phyloP scores from a whole-genome alignment of 2,329 filamentous ascomycete genomes.

The Xylaria sp. region DNA sequence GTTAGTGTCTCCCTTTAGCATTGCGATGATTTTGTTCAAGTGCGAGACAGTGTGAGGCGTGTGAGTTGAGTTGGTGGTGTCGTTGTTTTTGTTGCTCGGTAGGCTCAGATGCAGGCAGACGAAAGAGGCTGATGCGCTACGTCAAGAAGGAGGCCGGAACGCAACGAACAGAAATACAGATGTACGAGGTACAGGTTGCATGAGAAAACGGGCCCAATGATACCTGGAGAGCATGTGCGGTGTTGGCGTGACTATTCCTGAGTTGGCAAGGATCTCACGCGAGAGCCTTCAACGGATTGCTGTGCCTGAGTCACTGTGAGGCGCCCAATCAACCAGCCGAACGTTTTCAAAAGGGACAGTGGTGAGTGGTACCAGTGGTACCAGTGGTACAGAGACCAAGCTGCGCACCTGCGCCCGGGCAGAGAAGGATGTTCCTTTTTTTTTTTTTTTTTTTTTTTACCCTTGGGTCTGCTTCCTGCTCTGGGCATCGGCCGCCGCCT shows the following conservation, averaged over 20 bases:
- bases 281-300: conserved; percentile 41
- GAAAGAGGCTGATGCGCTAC: conserved; percentile 46
- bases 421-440: background rate
- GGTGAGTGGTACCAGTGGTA: too few species aligned
- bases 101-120: conserved; percentile 41
- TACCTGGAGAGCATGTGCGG: conserved; percentile 15
- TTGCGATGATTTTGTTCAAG: conserved; percentile 39
- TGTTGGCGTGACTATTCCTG: conserved; percentile 32
- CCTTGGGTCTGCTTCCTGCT: too few species aligned
- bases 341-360: conserved; percentile 45
- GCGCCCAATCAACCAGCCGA: conserved; percentile 46
- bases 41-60: conserved; percentile 45
- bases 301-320: conserved; percentile 48
- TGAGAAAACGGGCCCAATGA: conserved; percentile 29
- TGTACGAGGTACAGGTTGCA: conserved; percentile 32
- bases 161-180: conserved; percentile 36
- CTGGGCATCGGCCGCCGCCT: conserved; percentile 32
- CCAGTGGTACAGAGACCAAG: conserved; percentile 32
- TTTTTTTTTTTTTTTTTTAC: too few species aligned
- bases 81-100: conserved; percentile 34
- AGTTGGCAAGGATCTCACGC: conserved; percentile 41
- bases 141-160: conserved; percentile 41
- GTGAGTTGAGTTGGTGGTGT: conserved; percentile 32
- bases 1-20: conserved; percentile 39
- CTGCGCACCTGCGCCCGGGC: conserved; percentile 35